Evolutionary conservation across 202 grass and related monocot genomes (phyloP), one percentile per base, ranked within the genome.

Genomic region (Bolboschoenoplectus hybrid): DNA sequence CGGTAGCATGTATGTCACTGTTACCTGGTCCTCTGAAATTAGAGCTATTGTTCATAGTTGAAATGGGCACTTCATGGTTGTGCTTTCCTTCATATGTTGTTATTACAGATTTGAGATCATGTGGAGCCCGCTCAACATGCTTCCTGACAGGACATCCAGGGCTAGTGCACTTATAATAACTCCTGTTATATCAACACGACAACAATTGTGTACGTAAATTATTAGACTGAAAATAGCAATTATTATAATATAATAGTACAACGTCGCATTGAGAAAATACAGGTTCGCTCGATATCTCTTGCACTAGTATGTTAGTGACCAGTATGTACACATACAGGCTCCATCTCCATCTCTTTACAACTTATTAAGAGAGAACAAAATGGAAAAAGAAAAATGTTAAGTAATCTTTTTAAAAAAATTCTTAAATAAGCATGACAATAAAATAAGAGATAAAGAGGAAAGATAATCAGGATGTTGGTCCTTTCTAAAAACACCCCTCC

Each of bases 91-190:
- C 81, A 39, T 84, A 84, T 68, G 81, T 84, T 40, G 81, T 84
- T 50, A 84, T 84, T 63, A 84, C 81, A 19, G 81, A 84, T 84
- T 84, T 68, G 63, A 84, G 81, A 84, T 84, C 81, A 55, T 84
- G 81, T 40, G 81, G 81, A 11, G 81, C 81, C 32, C 81, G 81
- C 49, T 84, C 81, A 52, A 84, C 49, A 52, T 84, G 81, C 63
- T 84, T 84, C 26, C 81, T 84, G 6, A 84, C 81, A 19, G 81
- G 64, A 68, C 81, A 84, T 5, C 81, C 81, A 70, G 36, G 20
- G 50, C 45, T 84, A 67, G 81, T 84, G 64, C 81, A 84, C 50
- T 84, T 84, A 36, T 84, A 84, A 39, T 84, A 84, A 84, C 81
- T 84, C 81, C 81, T 84, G 81, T 53, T 14, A 68, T 11, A 67